Evolutionary conservation across 257 asterid species (phyloP).

Genomic region (Handroanthus guayacan): DNA sequence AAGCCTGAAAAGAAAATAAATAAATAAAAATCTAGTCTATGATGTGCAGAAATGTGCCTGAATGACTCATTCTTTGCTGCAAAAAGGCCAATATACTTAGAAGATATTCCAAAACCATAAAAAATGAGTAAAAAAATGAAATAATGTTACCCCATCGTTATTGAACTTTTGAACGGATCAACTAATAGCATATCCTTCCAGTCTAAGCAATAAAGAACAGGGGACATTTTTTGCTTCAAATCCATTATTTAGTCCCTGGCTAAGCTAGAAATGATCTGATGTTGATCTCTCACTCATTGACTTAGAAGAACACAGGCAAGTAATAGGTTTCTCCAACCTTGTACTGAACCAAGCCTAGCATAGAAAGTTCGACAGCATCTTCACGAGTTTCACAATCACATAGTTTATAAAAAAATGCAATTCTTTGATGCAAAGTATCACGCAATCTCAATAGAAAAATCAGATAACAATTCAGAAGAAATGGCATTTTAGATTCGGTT

Average conservation of each 20-base stretch:
- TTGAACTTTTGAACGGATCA: not conserved
- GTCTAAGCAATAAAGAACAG: not conserved
- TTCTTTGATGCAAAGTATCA: no score
- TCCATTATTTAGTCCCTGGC: not conserved
- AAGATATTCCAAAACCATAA: not conserved
- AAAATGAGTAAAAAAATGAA: not conserved
- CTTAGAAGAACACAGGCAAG: not conserved
- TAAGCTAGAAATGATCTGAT: not conserved
- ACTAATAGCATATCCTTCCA: not conserved
- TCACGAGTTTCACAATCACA: not conserved
- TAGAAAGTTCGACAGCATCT: not conserved
- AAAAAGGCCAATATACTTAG: constrained; percentile 5
- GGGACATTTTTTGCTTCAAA: not conserved
- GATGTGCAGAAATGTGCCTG: constrained; percentile 22
- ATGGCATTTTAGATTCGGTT: no score
- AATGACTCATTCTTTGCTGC: not conserved
- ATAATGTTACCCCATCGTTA: not conserved
- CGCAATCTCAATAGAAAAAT: no score
- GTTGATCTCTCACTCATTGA: not conserved
- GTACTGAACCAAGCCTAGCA: constrained; percentile 13
- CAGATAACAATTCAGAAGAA: no score
- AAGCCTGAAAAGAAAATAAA: constrained; percentile 62
- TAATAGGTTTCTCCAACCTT: not conserved
- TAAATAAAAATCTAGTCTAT: constrained; percentile 16
- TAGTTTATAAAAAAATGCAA: no score